phyloP scores from a whole-genome alignment of 2,329 filamentous ascomycete species.

The Penicillium occitanis region DNA sequence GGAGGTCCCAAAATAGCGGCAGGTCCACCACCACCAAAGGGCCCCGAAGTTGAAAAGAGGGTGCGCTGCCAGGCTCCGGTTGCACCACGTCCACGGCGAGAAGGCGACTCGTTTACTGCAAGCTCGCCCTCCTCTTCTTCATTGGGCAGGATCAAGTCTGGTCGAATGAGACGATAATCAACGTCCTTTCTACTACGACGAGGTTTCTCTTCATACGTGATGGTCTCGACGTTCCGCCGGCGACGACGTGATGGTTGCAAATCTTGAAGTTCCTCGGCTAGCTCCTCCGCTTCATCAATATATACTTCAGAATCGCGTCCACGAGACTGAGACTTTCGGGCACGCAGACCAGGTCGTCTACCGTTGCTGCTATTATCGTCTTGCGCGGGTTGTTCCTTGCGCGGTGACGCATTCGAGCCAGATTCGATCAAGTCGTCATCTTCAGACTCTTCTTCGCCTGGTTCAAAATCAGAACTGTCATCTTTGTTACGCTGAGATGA shows the following conservation, averaged over 20 bases:
- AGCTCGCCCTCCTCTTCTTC: slow-evolving; percentile 69
- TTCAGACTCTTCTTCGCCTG: slow-evolving; percentile 55
- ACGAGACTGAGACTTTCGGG: slow-evolving; percentile 50
- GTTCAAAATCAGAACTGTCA: slow-evolving; percentile 65
- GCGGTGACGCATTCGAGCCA: slow-evolving; percentile 46
- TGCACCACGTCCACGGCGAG: slow-evolving; percentile 64
- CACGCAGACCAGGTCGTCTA: slow-evolving; percentile 54
- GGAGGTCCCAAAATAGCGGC: slow-evolving; percentile 72
- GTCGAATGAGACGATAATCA: slow-evolving; percentile 82
- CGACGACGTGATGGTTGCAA: slow-evolving; percentile 47
- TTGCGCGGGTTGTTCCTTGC: slow-evolving; percentile 47
- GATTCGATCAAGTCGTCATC: slow-evolving; percentile 57
- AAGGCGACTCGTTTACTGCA: slow-evolving; percentile 62
- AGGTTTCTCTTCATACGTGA: slow-evolving; percentile 47
- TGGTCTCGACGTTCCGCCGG: slow-evolving; percentile 31
- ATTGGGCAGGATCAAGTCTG: slow-evolving; percentile 67
- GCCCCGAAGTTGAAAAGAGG: slow-evolving; percentile 85
- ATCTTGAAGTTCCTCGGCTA: slow-evolving; percentile 59
- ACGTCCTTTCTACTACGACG: slow-evolving; percentile 63
- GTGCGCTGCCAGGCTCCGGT: slow-evolving; percentile 68
- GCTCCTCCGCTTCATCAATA: slow-evolving; percentile 54
- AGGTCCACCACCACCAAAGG: slow-evolving; percentile 79
- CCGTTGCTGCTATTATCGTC: slow-evolving; percentile 49
- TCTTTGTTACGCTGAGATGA: slow-evolving; percentile 51
- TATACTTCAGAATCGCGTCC: slow-evolving; percentile 46